Percentiles rank a stretch among this genome's conserved stretches.
phyloP scores from a whole-genome alignment of 371 early-diverging fungal species.

The Capillidium rhysosporum region DNA sequence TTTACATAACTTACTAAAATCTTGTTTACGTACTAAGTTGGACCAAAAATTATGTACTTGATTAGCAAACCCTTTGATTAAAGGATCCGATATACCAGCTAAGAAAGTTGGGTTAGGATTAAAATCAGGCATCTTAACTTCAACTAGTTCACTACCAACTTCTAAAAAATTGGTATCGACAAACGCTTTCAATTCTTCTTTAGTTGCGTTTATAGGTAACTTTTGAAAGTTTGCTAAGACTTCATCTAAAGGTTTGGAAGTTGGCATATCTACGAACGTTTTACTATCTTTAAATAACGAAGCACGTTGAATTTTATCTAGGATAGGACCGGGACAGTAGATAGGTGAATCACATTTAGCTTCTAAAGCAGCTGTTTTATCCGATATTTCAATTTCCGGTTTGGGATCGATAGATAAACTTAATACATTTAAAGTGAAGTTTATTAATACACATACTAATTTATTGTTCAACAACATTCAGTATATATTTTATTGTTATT shows the following conservation, averaged over 20 bases:
- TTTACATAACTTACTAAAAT: constrained; percentile 22
- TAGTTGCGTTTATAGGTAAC: constrained; percentile 23
- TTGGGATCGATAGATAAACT: too few relatives aligned
- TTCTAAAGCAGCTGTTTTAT: too few relatives aligned
- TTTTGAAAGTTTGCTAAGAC: constrained; percentile 27
- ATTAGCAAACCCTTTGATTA: constrained; percentile 26
- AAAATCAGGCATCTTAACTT: constrained; percentile 13
- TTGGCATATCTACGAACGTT: constrained; percentile 33
- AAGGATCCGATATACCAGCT: constrained; percentile 18
- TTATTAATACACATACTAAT: too few relatives aligned
- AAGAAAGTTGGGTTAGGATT: constrained; percentile 22
- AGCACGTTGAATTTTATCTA: constrained; percentile 38
- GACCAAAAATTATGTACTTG: constrained; percentile 33
- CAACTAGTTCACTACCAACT: constrained; percentile 21
- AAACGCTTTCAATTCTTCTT: constrained; percentile 22
- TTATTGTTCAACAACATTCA: too few relatives aligned
- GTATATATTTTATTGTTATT: too few relatives aligned
- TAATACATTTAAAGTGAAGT: too few relatives aligned
- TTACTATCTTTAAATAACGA: constrained; percentile 16
- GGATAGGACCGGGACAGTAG: constrained; percentile 41
- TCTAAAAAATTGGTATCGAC: constrained; percentile 34
- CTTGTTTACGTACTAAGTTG: constrained; percentile 27
- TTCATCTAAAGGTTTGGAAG: constrained; percentile 24
- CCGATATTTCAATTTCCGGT: too few relatives aligned
- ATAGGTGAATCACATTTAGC: constrained; percentile 20